A percentile compares a stretch with the other conserved stretches of the same genome.
Conservation (phyloP, 768 basidiomycete genomes). For the Suillus variegatus region DNA sequence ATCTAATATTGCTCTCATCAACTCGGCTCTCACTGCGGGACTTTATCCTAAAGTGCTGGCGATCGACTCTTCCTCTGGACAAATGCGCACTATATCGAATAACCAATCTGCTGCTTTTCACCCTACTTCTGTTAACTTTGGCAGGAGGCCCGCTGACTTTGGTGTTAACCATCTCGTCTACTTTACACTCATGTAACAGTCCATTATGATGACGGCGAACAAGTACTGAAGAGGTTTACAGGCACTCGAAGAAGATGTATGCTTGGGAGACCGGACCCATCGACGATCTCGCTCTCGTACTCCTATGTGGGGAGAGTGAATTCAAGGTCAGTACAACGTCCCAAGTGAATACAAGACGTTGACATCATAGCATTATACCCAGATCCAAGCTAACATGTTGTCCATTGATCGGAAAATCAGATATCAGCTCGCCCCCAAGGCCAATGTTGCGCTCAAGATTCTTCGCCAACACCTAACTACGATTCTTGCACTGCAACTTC, state of each 20-base stretch:
- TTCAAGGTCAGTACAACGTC: constrained; percentile 61
- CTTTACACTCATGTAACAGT: constrained; percentile 82
- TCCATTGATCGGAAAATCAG: constrained; percentile 86
- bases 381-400: constrained; percentile 74
- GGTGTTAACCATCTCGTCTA: constrained; percentile 75
- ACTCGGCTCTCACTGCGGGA: constrained; percentile 82
- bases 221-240: constrained; percentile 29
- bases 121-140: constrained; percentile 91
- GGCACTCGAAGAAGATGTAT: constrained; percentile 93
- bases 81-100: constrained; percentile 80
- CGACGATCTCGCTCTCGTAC: constrained; percentile 76
- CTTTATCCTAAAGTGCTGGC: constrained; percentile 89
- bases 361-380: constrained; percentile 6
- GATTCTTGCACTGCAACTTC: constrained; percentile 67
- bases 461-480: constrained; percentile 64
- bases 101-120: constrained; percentile 81
- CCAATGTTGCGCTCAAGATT: constrained; percentile 77
- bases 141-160: constrained; percentile 65
- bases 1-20: constrained; percentile 62
- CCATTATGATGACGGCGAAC: background rate
- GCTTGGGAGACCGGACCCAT: constrained; percentile 93
- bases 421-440: constrained; percentile 68
- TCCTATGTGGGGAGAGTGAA: constrained; percentile 90
- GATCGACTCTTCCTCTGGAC: constrained; percentile 59
- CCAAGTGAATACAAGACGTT: background rate